These are phyloP conservation scores for Cyanidiococcus yangmingshanensis DNA, from an alignment of 23 red algal species.

Conservation along the genomic window DNA sequence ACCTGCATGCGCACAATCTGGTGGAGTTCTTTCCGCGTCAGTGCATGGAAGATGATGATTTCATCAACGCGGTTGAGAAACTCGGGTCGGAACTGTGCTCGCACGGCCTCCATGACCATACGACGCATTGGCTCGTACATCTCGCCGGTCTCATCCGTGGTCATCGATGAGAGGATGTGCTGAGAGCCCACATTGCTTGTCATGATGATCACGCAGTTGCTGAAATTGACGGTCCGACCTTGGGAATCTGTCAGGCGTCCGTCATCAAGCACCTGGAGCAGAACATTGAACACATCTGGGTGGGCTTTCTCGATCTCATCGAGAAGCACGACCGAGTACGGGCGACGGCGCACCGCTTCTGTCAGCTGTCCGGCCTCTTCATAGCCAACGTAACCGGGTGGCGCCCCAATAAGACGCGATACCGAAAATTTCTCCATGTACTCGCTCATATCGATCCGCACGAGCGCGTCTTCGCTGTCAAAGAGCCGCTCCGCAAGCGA, in stretches of 20 bases:
- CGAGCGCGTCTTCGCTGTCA: constrained; percentile 71
- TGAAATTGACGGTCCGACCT: constrained; percentile 90
- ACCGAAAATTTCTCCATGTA: constrained; percentile 89
- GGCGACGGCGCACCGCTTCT: constrained; percentile 82
- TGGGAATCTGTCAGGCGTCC: constrained; percentile 95
- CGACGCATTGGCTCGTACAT: constrained; percentile 63
- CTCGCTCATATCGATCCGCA: constrained; percentile 96
- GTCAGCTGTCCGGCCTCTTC: constrained; percentile 95
- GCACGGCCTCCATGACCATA: constrained; percentile 76
- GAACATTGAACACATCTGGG: constrained; percentile 94
- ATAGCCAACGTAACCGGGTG: constrained; percentile 96
- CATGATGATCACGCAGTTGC: constrained; percentile 86
- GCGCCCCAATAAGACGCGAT: constrained; percentile 79
- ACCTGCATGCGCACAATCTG: constrained; percentile 79
- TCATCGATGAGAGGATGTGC: constrained; percentile 54
- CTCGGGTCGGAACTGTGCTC: constrained; percentile 80
- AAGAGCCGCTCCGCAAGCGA: constrained; percentile 85
- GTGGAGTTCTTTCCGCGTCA: constrained; percentile 51
- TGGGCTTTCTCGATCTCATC: constrained; percentile 99
- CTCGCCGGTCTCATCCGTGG: constrained; percentile 24
- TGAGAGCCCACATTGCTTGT: constrained; percentile 93
- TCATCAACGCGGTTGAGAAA: constrained; percentile 99
- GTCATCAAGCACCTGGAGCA: constrained; percentile 94
- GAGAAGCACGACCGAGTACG: constrained; percentile 92
- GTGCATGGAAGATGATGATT: constrained; percentile 90